Evolutionary conservation across 2,329 filamentous ascomycete species (phyloP), one percentile per base, ranked within the genome.

Genomic region (Thielaviopsis punctulata): DNA sequence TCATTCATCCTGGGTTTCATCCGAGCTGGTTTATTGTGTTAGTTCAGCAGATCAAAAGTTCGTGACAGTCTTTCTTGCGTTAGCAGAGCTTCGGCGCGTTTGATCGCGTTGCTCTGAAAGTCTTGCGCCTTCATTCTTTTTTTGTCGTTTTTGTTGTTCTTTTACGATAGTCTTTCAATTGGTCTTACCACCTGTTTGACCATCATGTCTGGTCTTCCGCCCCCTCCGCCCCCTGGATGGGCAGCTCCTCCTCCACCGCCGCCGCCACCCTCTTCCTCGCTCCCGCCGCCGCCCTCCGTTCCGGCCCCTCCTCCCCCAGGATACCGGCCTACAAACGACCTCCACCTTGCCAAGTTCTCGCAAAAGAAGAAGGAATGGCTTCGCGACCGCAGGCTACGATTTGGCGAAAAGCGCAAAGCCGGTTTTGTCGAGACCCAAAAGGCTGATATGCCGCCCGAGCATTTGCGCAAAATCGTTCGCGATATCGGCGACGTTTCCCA

Each of bases 321-420:
- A 41, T 93, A 88, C 66, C 80, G 80, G 57, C 87, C 88, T 44
- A 78, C 82, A 22, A 76, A 80, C 59, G 83, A 96, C 63, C 82
- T 88, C 45, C 86, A 89, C 58, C 76, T 86, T 62, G 88, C 88
- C 50, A 98, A 98, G 70, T 94, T 95, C 63, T 86, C 89, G 54
- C 86, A 95, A 68, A 98, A 96, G 76, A 98, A 96, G 76, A 94
- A 88, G 66, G 89, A 95, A 81, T 98, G 93, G 93, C 73, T 96
- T 61, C 84, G 89, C 56, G 79, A 77, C 58, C 92, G 94, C 70
- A 81, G 88, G 60, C 92, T 88, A 65, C 81, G 92, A 51, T 98
- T 96, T 58, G 88, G 88, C 49, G 93, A 98, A 75, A 96, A 95
- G 77, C 78, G 92, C 56, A 94, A 94, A 68, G 87, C 84, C 21